A percentile compares a stretch with the other conserved stretches of the same genome.
Evolutionary conservation across 1,139 yeast genomes (phyloP).

Genomic region (Magnusiomyces ingens): DNA sequence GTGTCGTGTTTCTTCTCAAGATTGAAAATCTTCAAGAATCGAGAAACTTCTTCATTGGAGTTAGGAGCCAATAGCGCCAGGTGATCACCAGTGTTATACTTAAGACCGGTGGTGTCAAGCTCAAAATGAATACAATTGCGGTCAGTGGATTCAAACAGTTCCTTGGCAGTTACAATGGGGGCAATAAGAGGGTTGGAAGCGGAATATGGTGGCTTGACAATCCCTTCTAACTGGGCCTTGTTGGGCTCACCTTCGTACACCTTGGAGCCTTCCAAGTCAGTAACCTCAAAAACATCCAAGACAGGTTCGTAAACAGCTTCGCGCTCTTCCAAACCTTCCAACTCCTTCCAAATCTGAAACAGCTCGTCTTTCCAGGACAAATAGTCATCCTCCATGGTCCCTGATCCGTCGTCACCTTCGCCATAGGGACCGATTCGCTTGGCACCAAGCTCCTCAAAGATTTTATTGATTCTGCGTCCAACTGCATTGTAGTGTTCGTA

Average conservation of each 20-base stretch:
- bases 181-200: constrained; percentile 81
- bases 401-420: constrained; percentile 91
- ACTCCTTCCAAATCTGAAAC: constrained; percentile 58
- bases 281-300: constrained; percentile 39
- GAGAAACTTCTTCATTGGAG: constrained; percentile 62
- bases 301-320: constrained; percentile 75
- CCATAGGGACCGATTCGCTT: constrained; percentile 66
- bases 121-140: constrained; percentile 90
- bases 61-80: constrained; percentile 93
- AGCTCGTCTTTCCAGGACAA: constrained; percentile 84
- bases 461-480: constrained; percentile 53
- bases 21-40: constrained; percentile 58
- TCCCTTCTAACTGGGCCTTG: constrained; percentile 47
- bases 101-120: constrained; percentile 72
- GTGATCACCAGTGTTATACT: constrained; percentile 94
- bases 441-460: constrained; percentile 59
- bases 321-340: constrained; percentile 63
- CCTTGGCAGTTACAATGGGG: constrained; percentile 52
- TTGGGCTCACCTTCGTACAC: constrained; percentile 87
- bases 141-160: constrained; percentile 58
- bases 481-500: constrained; percentile 87
- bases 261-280: constrained; percentile 33
- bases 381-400: constrained; percentile 92
- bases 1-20: constrained; percentile 46
- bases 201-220: constrained; percentile 71